Percentiles rank a stretch among this genome's conserved stretches.
Evolutionary conservation across 805 yeast genomes (phyloP).

Genomic region (Priceomyces carsonii): DNA sequence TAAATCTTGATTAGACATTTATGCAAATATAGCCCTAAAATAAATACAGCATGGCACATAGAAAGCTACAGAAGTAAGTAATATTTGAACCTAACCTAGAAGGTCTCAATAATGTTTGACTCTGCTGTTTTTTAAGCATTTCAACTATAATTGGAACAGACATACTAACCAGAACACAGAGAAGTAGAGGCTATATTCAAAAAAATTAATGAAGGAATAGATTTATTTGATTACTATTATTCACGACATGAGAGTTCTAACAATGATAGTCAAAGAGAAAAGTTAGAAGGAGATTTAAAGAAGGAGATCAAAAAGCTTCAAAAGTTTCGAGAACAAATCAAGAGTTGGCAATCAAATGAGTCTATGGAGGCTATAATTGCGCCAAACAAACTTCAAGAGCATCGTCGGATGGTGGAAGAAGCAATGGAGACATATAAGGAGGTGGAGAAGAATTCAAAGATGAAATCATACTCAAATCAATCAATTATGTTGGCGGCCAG

Average conservation of each 20-base stretch:
- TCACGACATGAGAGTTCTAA: constrained; percentile 41
- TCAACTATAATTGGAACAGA: too few species aligned
- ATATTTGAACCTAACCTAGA: too few species aligned
- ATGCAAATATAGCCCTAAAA: too few species aligned
- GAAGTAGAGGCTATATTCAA: constrained; percentile 45
- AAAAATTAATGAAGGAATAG: constrained; percentile 46
- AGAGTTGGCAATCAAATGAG: constrained; percentile 45
- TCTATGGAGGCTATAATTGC: constrained; percentile 25
- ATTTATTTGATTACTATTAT: constrained; percentile 44
- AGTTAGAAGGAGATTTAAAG: constrained; percentile 44
- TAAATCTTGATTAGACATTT: too few species aligned
- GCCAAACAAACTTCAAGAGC: constrained; percentile 32
- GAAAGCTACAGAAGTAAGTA: constrained; percentile 41
- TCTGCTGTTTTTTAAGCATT: too few species aligned
- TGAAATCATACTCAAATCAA: constrained; percentile 46
- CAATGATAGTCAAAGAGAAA: constrained; percentile 45
- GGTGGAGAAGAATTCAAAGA: constrained; percentile 42
- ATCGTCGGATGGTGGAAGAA: constrained; percentile 41
- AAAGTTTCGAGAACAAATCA: constrained; percentile 47
- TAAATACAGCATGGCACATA: constrained; percentile 23
- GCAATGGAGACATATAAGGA: constrained; percentile 48
- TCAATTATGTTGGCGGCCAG: constrained; percentile 45
- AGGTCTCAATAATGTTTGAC: too few species aligned
- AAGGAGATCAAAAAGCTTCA: constrained; percentile 48
- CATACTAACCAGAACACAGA: constrained; percentile 18